Conservation (phyloP, 2,329 filamentous ascomycete species). For the Juglanconis oblonga region DNA sequence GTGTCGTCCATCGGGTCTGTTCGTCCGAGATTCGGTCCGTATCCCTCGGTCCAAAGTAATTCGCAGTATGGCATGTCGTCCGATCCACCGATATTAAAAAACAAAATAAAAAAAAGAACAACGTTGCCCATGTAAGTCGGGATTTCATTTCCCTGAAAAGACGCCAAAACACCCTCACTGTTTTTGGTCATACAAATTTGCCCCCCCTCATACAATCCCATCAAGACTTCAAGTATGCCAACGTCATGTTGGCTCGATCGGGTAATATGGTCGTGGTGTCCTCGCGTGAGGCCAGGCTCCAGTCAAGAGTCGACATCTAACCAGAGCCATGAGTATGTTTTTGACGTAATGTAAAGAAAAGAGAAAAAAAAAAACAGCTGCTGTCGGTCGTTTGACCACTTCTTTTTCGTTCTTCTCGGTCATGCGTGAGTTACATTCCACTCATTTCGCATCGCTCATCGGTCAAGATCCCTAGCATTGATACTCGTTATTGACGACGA, state of each 20-base stretch:
- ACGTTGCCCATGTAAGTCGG: background rate
- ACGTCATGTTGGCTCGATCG: background rate
- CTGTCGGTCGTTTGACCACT: background rate
- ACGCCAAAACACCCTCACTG: slow-evolving; percentile 1
- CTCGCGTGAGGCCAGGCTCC: too few species aligned
- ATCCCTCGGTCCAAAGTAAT: background rate
- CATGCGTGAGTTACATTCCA: background rate
- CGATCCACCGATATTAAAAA: background rate
- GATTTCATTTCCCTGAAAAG: background rate
- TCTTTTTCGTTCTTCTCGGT: background rate
- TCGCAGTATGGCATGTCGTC: background rate
- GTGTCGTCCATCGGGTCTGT: background rate
- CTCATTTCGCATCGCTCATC: background rate
- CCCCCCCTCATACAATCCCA: background rate
- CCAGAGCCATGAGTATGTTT: background rate
- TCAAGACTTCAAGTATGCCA: background rate
- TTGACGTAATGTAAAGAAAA: background rate
- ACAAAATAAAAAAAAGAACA: background rate
- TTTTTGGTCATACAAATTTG: background rate
- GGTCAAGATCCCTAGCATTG: too few species aligned
- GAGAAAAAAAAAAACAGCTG: background rate
- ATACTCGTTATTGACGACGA: slow-evolving; percentile 25
- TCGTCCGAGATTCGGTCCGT: background rate
- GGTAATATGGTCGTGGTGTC: background rate
- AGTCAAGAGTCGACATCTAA: background rate